Evolutionary conservation across 768 basidiomycete genomes (phyloP).

Genomic region (Mycena galericulata): DNA sequence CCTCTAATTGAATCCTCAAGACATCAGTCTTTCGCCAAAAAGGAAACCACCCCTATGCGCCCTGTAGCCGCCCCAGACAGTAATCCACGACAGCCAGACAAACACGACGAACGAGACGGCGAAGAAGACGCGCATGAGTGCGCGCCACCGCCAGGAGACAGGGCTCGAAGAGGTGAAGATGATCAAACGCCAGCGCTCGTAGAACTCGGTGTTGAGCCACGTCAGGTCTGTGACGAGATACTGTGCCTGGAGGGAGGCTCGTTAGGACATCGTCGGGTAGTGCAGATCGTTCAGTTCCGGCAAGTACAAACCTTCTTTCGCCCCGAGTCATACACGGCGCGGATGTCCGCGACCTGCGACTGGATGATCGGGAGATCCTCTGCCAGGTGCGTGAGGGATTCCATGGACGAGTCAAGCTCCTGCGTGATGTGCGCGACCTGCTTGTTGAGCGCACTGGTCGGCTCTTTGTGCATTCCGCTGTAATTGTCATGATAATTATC

Average conservation of each 20-base stretch:
- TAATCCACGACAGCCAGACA: slow-evolving; percentile 70
- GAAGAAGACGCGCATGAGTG: slow-evolving; percentile 70
- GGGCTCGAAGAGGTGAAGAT: slow-evolving; percentile 81
- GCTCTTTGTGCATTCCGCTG: slow-evolving; percentile 72
- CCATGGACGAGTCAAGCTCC: slow-evolving; percentile 71
- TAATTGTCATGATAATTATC: slow-evolving; percentile 11
- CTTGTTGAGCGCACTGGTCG: slow-evolving; percentile 63
- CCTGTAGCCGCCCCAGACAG: slow-evolving; percentile 73
- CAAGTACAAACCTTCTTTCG: slow-evolving; percentile 67
- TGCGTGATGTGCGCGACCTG: slow-evolving; percentile 73
- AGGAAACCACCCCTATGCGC: slow-evolving; percentile 82
- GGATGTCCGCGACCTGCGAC: slow-evolving; percentile 70
- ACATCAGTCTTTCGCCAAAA: slow-evolving; percentile 86
- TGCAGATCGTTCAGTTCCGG: slow-evolving; percentile 8
- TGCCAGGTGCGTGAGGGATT: slow-evolving; percentile 68
- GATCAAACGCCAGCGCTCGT: slow-evolving; percentile 78
- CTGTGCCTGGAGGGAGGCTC: slow-evolving; percentile 61
- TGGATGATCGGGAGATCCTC: slow-evolving; percentile 71
- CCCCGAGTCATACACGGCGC: slow-evolving; percentile 78
- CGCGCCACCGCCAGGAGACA: slow-evolving; percentile 79
- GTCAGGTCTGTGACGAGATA: slow-evolving; percentile 71
- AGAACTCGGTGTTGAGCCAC: slow-evolving; percentile 85
- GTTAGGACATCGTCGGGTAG: slow-evolving; percentile 9
- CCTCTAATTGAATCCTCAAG: too few relatives aligned
- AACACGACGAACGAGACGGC: slow-evolving; percentile 67